Conservation (phyloP, 495 filamentous ascomycete genomes). For the Pseudomonodictys pantanalensis region DNA sequence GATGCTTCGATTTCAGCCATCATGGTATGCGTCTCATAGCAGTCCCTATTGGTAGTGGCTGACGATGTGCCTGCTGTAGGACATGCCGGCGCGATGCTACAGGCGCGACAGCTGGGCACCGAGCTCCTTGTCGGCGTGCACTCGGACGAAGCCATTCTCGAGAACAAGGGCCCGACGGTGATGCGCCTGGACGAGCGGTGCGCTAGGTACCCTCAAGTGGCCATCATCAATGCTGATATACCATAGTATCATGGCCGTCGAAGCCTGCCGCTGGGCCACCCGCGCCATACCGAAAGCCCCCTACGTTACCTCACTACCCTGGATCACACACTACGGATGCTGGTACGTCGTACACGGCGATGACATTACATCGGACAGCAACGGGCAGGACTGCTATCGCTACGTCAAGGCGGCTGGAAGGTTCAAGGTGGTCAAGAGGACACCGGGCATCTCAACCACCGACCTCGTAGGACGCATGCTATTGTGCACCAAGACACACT, state of each 20-base stretch:
- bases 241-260: conserved; percentile 69
- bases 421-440: conserved; percentile 94
- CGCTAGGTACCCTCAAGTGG: not conserved
- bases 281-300: conserved; percentile 78
- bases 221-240: conserved; percentile 2
- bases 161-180: conserved; percentile 96
- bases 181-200: conserved; percentile 90
- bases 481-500: conserved; percentile 83
- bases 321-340: conserved; percentile 93
- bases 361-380: conserved; percentile 80
- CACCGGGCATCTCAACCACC: conserved; percentile 93
- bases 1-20: conserved; percentile 98
- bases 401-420: conserved; percentile 88
- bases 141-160: conserved; percentile 88
- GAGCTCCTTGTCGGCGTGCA: conserved; percentile 90
- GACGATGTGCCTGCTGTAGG: conserved; percentile 50
- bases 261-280: conserved; percentile 93
- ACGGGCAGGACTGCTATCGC: conserved; percentile 92
- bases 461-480: conserved; percentile 97
- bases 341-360: conserved; percentile 89
- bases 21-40: conserved; percentile 61
- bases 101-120: conserved; percentile 80
- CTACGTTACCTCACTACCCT: conserved; percentile 89
- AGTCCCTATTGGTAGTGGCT: not conserved
- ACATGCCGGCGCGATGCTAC: conserved; percentile 94